Percentiles rank a stretch among this genome's conserved stretches.
Conservation (phyloP, 805 yeast species). For the Ogataea ganodermae region DNA sequence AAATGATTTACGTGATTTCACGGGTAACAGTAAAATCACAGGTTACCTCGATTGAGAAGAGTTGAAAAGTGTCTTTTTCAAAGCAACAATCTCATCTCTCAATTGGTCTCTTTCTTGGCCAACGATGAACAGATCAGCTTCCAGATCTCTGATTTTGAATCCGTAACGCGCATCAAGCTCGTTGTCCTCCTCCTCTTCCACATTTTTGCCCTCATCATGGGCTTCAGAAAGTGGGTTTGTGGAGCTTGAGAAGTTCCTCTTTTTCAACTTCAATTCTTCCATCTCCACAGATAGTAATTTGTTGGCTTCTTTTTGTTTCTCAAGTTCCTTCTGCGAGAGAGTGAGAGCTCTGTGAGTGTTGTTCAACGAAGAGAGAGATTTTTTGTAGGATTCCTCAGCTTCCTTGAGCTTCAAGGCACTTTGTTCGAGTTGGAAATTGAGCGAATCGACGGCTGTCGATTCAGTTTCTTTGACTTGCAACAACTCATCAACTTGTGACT, state of each 20-base stretch:
- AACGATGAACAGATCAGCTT: constrained; percentile 79
- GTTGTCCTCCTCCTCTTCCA: constrained; percentile 32
- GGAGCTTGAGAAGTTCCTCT: constrained; percentile 23
- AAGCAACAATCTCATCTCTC: constrained; percentile 56
- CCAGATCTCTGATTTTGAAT: constrained; percentile 75
- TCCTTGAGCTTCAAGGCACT: constrained; percentile 25
- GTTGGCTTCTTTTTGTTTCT: constrained; percentile 56
- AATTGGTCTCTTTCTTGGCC: constrained; percentile 83
- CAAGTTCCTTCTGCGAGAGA: constrained; percentile 70
- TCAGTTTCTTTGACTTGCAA: constrained; percentile 45
- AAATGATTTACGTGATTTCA: background rate
- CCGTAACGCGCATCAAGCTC: constrained; percentile 58
- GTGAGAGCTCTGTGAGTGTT: constrained; percentile 76
- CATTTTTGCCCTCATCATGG: constrained; percentile 12
- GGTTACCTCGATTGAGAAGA: background rate
- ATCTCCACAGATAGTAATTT: constrained; percentile 62
- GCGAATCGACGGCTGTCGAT: constrained; percentile 30
- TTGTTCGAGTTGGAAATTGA: constrained; percentile 36
- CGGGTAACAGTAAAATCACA: background rate
- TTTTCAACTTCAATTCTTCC: constrained; percentile 60
- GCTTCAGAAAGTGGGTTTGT: constrained; percentile 4
- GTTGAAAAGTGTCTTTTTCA: constrained; percentile 57
- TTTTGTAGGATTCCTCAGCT: constrained; percentile 67
- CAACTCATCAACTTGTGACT: constrained; percentile 58
- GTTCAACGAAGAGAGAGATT: constrained; percentile 69